Base-by-base conservation (phyloP, 2,329 filamentous ascomycete genomes). In the Dothistroma pini region DNA sequence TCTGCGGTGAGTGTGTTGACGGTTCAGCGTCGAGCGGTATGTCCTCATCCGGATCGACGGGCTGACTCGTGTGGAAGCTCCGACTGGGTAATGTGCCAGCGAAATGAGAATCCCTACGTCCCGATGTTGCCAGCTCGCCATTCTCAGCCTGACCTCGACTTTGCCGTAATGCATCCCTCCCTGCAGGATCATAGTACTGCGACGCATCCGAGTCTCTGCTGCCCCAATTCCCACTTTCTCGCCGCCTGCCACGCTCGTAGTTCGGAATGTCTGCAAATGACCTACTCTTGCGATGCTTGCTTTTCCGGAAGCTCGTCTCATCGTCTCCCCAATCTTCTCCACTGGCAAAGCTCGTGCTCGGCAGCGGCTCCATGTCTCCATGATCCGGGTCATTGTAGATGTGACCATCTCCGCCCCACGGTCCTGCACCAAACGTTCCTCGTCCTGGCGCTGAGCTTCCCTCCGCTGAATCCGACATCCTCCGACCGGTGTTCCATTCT, bases 191-290 rank as follows among this genome's bases (percentile, higher is more conserved):
- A 34, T 61, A 65, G 59, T 63, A 68, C 55, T 49, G 62, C 58
- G 66, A 66, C 53, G 64, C 57, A 35, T 68, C 90, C 16, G 49
- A 62, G 31, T 61, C 59, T n/a, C 59, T 60, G 29, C 68, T 65
- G 19, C 62, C 58, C 12, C 67, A 48, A 29, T 88, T 21, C 87
- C 88, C 55, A 85, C 85, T 71, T 48, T 71, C 68, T 7, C 71
- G 64, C 58, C 72, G 58, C 9, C 72, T 62, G 3, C 72, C 72
- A 11, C 73, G 69, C 55, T 74, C 71, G 58, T 97, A 82, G 75
- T 97, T 95, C 69, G 97, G 92, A 71, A 97, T 93, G 77, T 97
- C 93, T 75, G 91, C 96, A 79, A 92, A 97, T 2, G 93, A 93
- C 22, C 70, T 73, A 69, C 68, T 71, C 65, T 74, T 75, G 50